phyloP scores from a whole-genome alignment of 2,329 filamentous ascomycete genomes.

The Neonectria faginata region DNA sequence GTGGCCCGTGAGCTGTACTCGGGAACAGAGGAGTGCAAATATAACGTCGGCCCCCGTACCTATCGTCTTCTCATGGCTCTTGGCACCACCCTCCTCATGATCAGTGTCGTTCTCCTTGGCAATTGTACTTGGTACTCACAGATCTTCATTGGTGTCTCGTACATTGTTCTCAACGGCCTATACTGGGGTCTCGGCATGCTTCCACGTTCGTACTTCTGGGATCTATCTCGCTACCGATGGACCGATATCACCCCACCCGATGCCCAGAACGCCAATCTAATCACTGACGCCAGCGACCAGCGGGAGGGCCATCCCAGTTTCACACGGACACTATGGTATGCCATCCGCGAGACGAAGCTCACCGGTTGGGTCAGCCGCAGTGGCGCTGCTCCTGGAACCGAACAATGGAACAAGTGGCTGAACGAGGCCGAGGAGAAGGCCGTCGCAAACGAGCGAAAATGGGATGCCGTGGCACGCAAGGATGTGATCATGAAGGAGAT shows the following conservation, averaged over 20 bases:
- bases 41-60: constrained; percentile 58
- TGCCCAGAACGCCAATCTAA: constrained; percentile 51
- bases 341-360: constrained; percentile 64
- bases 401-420: constrained; percentile 67
- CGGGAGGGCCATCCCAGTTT: constrained; percentile 60
- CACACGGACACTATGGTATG: constrained; percentile 69
- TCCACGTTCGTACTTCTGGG: constrained; percentile 65
- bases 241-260: constrained; percentile 56
- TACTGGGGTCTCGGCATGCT: constrained; percentile 69
- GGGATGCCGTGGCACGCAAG: constrained; percentile 63
- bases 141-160: constrained; percentile 67
- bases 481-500: constrained; percentile 59
- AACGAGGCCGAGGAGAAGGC: constrained; percentile 59
- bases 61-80: constrained; percentile 67
- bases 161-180: constrained; percentile 69
- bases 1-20: constrained; percentile 72
- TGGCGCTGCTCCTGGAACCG: constrained; percentile 64
- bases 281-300: constrained; percentile 46
- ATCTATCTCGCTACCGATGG: constrained; percentile 64
- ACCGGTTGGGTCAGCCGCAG: constrained; percentile 65
- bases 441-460: constrained; percentile 46
- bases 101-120: constrained; percentile 69
- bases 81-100: constrained; percentile 71
- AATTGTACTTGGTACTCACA: constrained; percentile 73
- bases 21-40: constrained; percentile 70